Evolutionary conservation across 306 rosid species (phyloP), one percentile per base, ranked within the genome.

Genomic region (Echinosophora koreensis): DNA sequence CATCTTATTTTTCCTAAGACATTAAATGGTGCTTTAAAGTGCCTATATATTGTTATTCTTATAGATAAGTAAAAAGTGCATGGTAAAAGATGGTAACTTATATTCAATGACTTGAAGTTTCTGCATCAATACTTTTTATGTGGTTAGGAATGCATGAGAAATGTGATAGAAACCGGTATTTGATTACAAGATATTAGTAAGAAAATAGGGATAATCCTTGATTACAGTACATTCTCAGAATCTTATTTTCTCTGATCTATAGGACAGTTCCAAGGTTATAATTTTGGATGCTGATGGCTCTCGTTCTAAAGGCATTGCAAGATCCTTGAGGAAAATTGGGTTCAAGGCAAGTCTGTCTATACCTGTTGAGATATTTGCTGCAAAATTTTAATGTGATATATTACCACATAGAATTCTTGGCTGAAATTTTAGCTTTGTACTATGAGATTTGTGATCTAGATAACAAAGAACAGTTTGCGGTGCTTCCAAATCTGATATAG

Each of bases 211-310:
- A n/a, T n/a, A n/a, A n/a, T n/a, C n/a, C n/a, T n/a, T n/a, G n/a
- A n/a, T n/a, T n/a, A n/a, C n/a, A n/a, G n/a, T n/a, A n/a, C n/a
- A n/a, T n/a, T n/a, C 81, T 82, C 74, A 71, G 80, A 74, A 77
- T 84, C 63, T 69, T 85, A 71, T 82, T 84, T 84, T 89, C 76
- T 84, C 57, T 89, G 80, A 67, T 80, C 80, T 92, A 88, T 95
- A 95, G 98, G 96, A 88, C 93, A 95, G 92, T 84, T 92, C 97
- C 86, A 82, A 84, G 95, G 96, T 95, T 78, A 87, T 95, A 66
- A 71, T 95, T 85, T 79, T 95, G 88, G 98, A 95, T 88, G 90
- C 90, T 80, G 90, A 95, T 81, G 97, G 98, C 44, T 66, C 84
- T 84, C 83, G 89, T 70, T 87, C 97, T 61, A 95, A 92, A 83